Base-by-base conservation (phyloP, 192 early-diverging fungal genomes). In the Thamnidium elegans region DNA sequence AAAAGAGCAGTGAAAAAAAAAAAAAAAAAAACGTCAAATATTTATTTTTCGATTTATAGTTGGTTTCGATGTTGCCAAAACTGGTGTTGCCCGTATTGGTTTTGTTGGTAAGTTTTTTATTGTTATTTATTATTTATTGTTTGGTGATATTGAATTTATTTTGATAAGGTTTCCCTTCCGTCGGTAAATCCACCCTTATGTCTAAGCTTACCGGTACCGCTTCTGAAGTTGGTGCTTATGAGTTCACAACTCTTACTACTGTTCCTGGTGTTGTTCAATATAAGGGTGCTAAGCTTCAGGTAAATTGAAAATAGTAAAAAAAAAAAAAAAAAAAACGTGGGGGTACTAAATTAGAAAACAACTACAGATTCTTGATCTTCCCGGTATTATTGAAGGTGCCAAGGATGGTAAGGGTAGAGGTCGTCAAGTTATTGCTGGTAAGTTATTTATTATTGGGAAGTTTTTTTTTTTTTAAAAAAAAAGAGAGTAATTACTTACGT, bases 391-490 rank as follows among this genome's bases (percentile, higher is more conserved):
- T 55, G 94, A 97, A 79, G 97, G 95, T 63, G 97, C 97, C 51
- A 97, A 96, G 83, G 95, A 99, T 77, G 97, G 97, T 68, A 97
- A 97, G 78, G 97, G 97, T 79, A 92, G 97, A 81, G 97, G 96
- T 90, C 84, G 89, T 62, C 77, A 72, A 39, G 77, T 79, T 34
- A 70, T 74, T 74, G 65, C 74, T 17, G 72, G 62, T 67, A 58
- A 56, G 52, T 26, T 26, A 26, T 26, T 79, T 34, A 70, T 74
- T 74, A 62, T 70, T 17, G 72, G 62, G 58, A 58, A 56, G 52
- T 39, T 39, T 39, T 39, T 39, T 1, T 39, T 39, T 36, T 36
- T 36, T 36, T 36, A 36, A 46, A 48, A 10, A 44, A 20, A 46
- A 45, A 73, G 11, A 34, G 8, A 8, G 20, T 26, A 2, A 32